Conservation (phyloP, 169 alveolate genomes). For the Amoebophrya sp. region DNA sequence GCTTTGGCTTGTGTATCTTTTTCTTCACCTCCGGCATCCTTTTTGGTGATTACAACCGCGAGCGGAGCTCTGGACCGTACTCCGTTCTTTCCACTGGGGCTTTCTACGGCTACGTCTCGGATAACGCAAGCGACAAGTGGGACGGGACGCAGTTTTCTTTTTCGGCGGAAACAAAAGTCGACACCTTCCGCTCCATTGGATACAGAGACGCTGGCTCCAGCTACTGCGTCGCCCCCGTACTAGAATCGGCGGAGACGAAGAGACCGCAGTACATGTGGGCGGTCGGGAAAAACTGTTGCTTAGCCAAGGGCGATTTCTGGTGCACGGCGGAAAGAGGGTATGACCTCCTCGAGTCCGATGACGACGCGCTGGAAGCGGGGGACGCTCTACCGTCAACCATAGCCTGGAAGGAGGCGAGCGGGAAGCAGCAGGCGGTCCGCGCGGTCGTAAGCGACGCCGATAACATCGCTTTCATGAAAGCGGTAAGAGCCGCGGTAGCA, state of each 20-base stretch:
- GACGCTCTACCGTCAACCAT: not conserved
- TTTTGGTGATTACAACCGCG: not conserved
- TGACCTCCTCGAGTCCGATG: too few relatives aligned
- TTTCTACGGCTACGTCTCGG: not conserved
- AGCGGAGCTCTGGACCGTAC: not conserved
- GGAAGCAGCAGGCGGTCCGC: not conserved
- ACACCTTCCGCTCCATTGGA: not conserved
- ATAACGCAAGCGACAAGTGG: not conserved
- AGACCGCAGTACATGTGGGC: not conserved
- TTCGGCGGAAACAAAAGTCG: not conserved
- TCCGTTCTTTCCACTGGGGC: not conserved
- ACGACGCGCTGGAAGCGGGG: not conserved
- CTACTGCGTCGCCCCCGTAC: not conserved
- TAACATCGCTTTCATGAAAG: not conserved
- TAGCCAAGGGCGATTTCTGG: not conserved
- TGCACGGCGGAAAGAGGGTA: not conserved
- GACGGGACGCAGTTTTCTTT: not conserved
- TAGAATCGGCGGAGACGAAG: not conserved
- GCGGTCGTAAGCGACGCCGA: not conserved
- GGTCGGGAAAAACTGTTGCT: not conserved
- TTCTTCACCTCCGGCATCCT: not conserved
- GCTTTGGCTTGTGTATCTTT: not conserved
- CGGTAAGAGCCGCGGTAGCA: not conserved
- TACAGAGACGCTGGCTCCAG: not conserved
- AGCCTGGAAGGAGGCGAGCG: not conserved